A percentile compares a stretch with the other conserved stretches of the same genome.
Evolutionary conservation across 1,284 basidiomycete genomes (phyloP).

Genomic region (Hemileia vastatrix): DNA sequence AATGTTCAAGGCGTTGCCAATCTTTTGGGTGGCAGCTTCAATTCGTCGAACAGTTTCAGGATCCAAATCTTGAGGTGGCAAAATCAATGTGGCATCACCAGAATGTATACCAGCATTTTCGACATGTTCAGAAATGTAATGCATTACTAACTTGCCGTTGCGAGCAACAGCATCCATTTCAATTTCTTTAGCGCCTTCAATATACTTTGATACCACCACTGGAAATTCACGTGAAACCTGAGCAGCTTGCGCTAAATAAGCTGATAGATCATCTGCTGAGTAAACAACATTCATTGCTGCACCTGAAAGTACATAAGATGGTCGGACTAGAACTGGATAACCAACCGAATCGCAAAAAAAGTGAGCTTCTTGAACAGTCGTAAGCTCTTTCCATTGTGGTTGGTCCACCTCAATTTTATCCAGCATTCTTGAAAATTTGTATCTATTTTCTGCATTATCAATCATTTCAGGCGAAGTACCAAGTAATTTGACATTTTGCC

Average conservation of each 20-base stretch:
- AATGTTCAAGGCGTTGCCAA: conserved; percentile 93
- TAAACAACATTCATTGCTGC: conserved; percentile 99
- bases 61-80: conserved; percentile 95
- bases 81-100: conserved; percentile 92
- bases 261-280: conserved; percentile 76
- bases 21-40: conserved; percentile 92
- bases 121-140: conserved; percentile 98
- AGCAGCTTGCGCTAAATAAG: conserved; percentile 89
- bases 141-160: conserved; percentile 97
- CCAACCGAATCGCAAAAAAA: conserved; percentile 80
- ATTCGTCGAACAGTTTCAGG: conserved; percentile 91
- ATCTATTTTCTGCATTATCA: conserved; percentile 96
- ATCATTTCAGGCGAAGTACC: conserved; percentile 99
- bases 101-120: conserved; percentile 98
- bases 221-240: conserved; percentile 95
- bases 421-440: conserved; percentile 96
- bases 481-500: conserved; percentile 95
- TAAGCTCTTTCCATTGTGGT: conserved; percentile 92
- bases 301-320: conserved; percentile 94
- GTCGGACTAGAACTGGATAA: conserved; percentile 90
- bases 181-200: conserved; percentile 98
- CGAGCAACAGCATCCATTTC: conserved; percentile 99
- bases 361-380: conserved; percentile 77
- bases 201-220: conserved; percentile 97
- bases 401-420: conserved; percentile 98